A percentile compares a stretch with the other conserved stretches of the same genome.
Conservation (phyloP, 129 eudicot genomes). For the Lactuca sativa region DNA sequence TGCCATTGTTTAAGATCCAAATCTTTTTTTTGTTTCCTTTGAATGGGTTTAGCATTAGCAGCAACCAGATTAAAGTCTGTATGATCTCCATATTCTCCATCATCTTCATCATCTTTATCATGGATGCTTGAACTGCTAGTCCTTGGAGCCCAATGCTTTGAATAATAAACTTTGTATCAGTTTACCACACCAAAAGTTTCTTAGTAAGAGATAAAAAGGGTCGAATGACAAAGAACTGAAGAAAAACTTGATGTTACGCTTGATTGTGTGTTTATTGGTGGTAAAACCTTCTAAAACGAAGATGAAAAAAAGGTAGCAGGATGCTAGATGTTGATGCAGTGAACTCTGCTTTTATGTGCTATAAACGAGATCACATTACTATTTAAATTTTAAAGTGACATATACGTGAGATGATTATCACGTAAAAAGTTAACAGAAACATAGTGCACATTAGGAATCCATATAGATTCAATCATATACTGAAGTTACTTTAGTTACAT, state of each 20-base stretch:
- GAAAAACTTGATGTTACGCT: too few species aligned
- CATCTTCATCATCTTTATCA: conserved; percentile 41
- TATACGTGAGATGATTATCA: too few species aligned
- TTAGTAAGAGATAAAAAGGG: neutral
- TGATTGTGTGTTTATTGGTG: too few species aligned
- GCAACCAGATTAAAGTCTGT: conserved; percentile 39
- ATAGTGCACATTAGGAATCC: conserved; percentile 4
- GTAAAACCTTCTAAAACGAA: too few species aligned
- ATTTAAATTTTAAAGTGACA: too few species aligned
- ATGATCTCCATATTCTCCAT: conserved; percentile 46
- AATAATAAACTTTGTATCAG: conserved; percentile 18
- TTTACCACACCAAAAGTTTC: conserved; percentile 7
- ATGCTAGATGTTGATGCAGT: too few species aligned
- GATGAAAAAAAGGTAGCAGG: too few species aligned
- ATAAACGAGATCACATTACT: too few species aligned
- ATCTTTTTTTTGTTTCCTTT: conserved; percentile 70
- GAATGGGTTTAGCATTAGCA: conserved; percentile 64
- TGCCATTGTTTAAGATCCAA: conserved; percentile 72
- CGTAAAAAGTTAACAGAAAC: neutral
- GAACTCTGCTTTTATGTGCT: too few species aligned
- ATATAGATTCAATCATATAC: neutral
- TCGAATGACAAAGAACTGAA: too few species aligned
- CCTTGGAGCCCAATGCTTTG: conserved; percentile 73
- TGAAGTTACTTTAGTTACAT: neutral
- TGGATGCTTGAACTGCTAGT: conserved; percentile 13